Base-by-base conservation (phyloP, 2,329 filamentous ascomycete genomes). In the Coniochaeta prunicola region DNA sequence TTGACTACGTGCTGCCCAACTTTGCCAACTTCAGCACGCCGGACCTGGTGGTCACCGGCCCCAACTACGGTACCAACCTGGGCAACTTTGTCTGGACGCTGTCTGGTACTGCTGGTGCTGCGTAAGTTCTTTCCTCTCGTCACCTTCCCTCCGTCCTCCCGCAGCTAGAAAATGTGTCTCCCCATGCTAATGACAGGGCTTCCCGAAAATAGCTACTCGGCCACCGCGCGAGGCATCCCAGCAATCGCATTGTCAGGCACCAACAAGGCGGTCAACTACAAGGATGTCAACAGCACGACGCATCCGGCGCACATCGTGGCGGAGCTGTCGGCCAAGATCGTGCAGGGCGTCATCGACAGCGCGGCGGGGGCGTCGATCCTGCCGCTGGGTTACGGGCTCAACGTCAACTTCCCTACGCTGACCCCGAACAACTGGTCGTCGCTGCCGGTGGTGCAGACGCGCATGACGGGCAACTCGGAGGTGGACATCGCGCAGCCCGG, bases 31-130 rank as follows among this genome's bases (percentile, higher is more conserved):
- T 80, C 64, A 71, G 67, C n/a, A 73, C 73, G 1, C 79, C 80
- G 0, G 82, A 85, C 58, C 73, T 85, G 2, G 73, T 84, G 21
- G 66, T 85, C 4, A 73, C 78, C 0, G 82, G 83, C 0, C 81
- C 82, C 8, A 85, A 85, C 67, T 81, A 76, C 61, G 81, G 81
- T 4, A 73, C 71, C 21, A 84, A 84, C 62, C 65, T 80, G 0
- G 82, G 81, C 0, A 73, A 79, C 0, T 84, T 84, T 64, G 71
- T 82, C 1, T 82, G 76, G 70, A 81, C 80, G 0, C 63, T 81
- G 1, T 77, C 77, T 0, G 80, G 81, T 2, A 79, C 80, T 6
- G 53, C 53, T 24, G 53, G 53, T 15, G 53, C 53, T 36, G 53
- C 53, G 53, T 55, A 36, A 3, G 53, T 24, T n/a, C n/a, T n/a